A percentile compares a stretch with the other conserved stretches of the same genome.
These are phyloP conservation scores for Picea sitchensis DNA, from an alignment of 75 land plant genomes.

Conservation along the genomic window DNA sequence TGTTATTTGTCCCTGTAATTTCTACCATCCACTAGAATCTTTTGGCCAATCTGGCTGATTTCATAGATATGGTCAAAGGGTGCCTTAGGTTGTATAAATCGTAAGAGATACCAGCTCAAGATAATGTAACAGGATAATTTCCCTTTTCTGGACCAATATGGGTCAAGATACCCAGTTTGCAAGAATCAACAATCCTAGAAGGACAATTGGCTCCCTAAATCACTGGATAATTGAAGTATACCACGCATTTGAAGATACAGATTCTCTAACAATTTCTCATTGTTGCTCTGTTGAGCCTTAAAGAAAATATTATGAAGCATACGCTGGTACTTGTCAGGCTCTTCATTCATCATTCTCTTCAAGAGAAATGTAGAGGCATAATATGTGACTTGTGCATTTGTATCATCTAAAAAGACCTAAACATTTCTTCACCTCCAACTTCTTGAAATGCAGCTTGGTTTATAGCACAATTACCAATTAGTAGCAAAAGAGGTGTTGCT, in stretches of 20 bases:
- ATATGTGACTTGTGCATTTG: constrained; percentile 94
- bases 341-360: constrained; percentile 98
- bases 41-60: no score
- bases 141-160: background rate
- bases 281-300: constrained; percentile 68
- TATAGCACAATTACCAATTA: constrained; percentile 85
- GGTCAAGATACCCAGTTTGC: background rate
- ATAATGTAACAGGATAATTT: background rate
- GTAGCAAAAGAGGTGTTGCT: constrained; percentile 75
- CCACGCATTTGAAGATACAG: constrained; percentile 98
- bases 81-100: background rate
- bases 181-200: constrained; percentile 9
- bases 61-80: no score
- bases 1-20: constrained; percentile 2
- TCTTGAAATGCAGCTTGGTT: constrained; percentile 79
- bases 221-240: constrained; percentile 80
- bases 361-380: constrained; percentile 39
- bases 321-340: constrained; percentile 86
- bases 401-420: constrained; percentile 96
- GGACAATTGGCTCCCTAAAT: constrained; percentile 37
- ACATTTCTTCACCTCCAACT: constrained; percentile 93
- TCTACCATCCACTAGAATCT: no score
- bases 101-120: constrained; percentile 5
- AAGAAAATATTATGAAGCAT: constrained; percentile 88
- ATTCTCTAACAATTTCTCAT: constrained; percentile 95